A percentile compares a stretch with the other conserved stretches of the same genome.
Conservation (phyloP, 768 basidiomycete genomes). For the Boletus huronensis region DNA sequence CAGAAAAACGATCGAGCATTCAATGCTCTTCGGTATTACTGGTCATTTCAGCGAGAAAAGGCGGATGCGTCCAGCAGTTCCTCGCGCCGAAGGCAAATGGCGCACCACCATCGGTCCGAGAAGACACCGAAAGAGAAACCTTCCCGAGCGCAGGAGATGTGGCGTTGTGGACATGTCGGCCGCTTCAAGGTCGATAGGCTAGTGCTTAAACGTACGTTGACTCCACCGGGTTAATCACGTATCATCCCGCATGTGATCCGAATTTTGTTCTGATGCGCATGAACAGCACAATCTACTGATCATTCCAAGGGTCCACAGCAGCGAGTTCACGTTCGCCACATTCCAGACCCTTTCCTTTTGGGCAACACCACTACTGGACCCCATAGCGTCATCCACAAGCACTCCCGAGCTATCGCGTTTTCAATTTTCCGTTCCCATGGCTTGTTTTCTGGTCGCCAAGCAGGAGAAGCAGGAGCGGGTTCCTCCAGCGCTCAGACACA, state of each 20-base stretch:
- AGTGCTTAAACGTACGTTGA: conserved; percentile 33
- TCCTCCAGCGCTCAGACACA: conserved; percentile 17
- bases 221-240: not conserved
- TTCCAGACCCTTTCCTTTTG: conserved; percentile 46
- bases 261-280: not conserved
- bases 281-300: conserved; percentile 39
- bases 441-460: conserved; percentile 18
- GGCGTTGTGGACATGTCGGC: conserved; percentile 63
- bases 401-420: conserved; percentile 75
- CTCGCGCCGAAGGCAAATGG: conserved; percentile 23
- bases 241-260: not conserved
- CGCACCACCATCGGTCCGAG: conserved; percentile 12
- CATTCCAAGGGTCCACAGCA: conserved; percentile 62
- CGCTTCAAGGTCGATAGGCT: conserved; percentile 57
- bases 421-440: conserved; percentile 68
- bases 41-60: conserved; percentile 59
- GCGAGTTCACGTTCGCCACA: conserved; percentile 59
- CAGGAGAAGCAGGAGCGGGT: conserved; percentile 1
- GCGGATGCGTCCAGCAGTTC: conserved; percentile 33
- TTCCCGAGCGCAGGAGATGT: conserved; percentile 50
- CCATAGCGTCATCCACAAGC: conserved; percentile 70
- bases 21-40: conserved; percentile 41
- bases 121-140: conserved; percentile 18
- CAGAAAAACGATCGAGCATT: conserved; percentile 42
- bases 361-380: conserved; percentile 51